Base-by-base conservation (phyloP, 306 rosid species). In the Sicyos edulis region DNA sequence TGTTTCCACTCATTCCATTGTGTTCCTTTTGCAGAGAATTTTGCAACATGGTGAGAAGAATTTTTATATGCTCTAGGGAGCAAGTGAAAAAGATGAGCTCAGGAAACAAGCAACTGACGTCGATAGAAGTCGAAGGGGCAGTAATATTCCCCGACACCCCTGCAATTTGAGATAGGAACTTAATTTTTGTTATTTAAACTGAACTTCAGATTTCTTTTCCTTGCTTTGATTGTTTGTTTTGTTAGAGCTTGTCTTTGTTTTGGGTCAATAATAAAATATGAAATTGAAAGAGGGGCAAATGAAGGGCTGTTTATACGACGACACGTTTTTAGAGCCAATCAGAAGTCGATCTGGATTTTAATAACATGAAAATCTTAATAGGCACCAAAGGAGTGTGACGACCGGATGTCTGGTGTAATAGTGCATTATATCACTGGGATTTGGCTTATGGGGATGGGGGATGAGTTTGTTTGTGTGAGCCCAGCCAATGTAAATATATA, bases 11-110 rank as follows among this genome's bases (percentile, higher is more conserved):
- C 16, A 68, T 50, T 67, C 8, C 45, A 7, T 68, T 75, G 42
- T 20, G 76, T 53, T 71, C 78, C 73, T 68, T 49, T 68, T 50
- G 79, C 87, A 95, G 99, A 26, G 96, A 91, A 77, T 95, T 95
- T 78, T 91, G 97, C 76, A 85, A 76, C 57, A 85, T 91, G 86
- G 99, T 87, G 74, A 88, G 80, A 56, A 89, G 96, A 79, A 95
- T 95, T 78, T 85, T 91, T 37, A 91, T 95, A 65, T 86, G 92
- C 67, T 88, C 89, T 21, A 87, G 88, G 80, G 86, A 79, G 80
- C 89, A 90, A 70, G 89, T 90, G 75, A 93, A 87, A 82, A 92
- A 88, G 80, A 84, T 93, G 86, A 87, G 85, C 53, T 50, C 86
- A 11, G 90, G 90, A 75, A 85, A 84, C 80, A 82, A 88, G 78